Evolutionary conservation across 2,329 filamentous ascomycete genomes (phyloP).

Genomic region (Mariannaea elegans): DNA sequence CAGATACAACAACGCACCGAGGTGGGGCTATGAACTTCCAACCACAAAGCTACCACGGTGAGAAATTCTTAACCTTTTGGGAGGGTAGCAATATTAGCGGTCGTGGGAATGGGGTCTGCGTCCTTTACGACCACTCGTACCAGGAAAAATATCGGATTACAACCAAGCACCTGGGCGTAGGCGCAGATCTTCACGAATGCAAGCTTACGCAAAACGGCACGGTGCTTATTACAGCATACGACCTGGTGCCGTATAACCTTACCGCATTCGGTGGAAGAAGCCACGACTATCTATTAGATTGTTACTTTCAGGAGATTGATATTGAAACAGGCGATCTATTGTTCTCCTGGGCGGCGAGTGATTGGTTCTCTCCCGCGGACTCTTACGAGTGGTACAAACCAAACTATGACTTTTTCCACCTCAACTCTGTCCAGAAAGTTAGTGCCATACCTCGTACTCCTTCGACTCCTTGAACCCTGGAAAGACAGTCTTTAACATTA

Average conservation of each 20-base stretch:
- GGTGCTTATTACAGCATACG: slow-evolving; percentile 13
- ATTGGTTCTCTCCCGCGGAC: slow-evolving; percentile 11
- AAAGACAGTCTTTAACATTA: background rate
- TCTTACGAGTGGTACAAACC: slow-evolving; percentile 3
- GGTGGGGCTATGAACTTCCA: slow-evolving; percentile 12
- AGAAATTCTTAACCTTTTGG: slow-evolving; percentile 4
- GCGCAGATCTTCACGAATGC: slow-evolving; percentile 20
- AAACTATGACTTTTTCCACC: slow-evolving; percentile 19
- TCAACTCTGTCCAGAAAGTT: slow-evolving; percentile 18
- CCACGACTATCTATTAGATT: background rate
- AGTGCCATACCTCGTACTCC: background rate
- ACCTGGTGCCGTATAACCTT: background rate
- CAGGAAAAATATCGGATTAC: slow-evolving; percentile 7
- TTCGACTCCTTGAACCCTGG: background rate
- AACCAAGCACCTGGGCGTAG: slow-evolving; percentile 1
- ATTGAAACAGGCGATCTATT: slow-evolving; percentile 10
- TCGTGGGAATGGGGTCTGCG: slow-evolving; percentile 9
- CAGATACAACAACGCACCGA: slow-evolving; percentile 1
- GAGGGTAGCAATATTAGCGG: slow-evolving; percentile 4
- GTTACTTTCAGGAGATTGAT: slow-evolving; percentile 18
- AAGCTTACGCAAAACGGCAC: slow-evolving; percentile 12
- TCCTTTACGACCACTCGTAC: slow-evolving; percentile 14
- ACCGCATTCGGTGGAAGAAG: background rate
- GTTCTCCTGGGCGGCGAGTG: slow-evolving; percentile 10
- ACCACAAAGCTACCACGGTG: slow-evolving; percentile 2